Base-by-base conservation (phyloP, 768 basidiomycete genomes). In the Hypholoma fasciculare region DNA sequence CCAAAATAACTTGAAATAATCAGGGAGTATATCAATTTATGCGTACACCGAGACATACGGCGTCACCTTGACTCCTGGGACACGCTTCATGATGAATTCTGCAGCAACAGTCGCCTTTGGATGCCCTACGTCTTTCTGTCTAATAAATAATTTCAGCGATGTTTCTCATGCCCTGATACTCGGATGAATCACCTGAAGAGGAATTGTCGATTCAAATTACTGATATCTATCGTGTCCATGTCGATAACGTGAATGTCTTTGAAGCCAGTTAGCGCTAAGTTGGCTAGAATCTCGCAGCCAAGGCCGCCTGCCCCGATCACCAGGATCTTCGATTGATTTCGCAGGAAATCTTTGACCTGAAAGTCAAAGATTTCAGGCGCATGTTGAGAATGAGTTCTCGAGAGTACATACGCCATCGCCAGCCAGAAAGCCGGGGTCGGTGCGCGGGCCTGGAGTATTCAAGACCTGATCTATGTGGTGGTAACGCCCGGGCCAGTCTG, bases 221-320 rank as follows among this genome's bases (percentile, higher is more conserved):
- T 98, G 69, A 99, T 92, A 75, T 99, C 96, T 71, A 98, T 99
- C 14, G 96, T 98, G 79, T 99, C 96, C 96, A 99, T 98, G 80
- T 99, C 97, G 70, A 99, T 98, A 60, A 99, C 96, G 79, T 98
- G 94, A 63, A 98, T 97, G 68, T 98, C 92, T 74, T 90, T 92
- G 86, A 98, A 99, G 23, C 97, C 97, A 46, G 93, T 90, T 64
- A 98, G 75, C 20, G 97, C 96, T 50, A 99, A 84, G 74, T 98
- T 97, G 59, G 96, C 92, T 42, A 99, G 81, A 63, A 98, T 98
- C 79, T 99, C 97, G 74, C 91, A 99, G 11, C 97, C 97, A 42
- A 99, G 78, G 56, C 97, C 97, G 36, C 97, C 97, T 27, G 97
- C 97, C 34, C 97, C 97, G 67, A 99, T 98, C 62, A 98, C 96